Percentiles rank a stretch among this genome's conserved stretches.
Conservation (phyloP, 805 yeast species). For the Suhomyces faveliae region DNA sequence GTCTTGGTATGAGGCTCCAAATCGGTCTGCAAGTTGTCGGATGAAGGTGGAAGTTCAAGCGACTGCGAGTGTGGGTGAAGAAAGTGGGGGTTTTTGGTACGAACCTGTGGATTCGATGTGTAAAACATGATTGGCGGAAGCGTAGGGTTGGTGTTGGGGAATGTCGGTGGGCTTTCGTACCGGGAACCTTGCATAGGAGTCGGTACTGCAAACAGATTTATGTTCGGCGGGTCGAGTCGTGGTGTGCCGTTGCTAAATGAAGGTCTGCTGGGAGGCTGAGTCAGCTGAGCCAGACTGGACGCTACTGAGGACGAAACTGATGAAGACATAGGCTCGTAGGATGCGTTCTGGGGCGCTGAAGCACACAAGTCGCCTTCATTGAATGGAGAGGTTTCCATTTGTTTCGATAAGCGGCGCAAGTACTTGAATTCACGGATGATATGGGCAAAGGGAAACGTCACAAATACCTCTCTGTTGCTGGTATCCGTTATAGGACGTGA, state of each 20-base stretch:
- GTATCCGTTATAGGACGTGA: background rate
- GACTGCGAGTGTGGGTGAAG: background rate
- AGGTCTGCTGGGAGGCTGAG: background rate
- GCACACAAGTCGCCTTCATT: background rate
- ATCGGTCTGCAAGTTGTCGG: background rate
- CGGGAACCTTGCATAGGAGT: background rate
- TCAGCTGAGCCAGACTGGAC: background rate
- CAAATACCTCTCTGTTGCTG: conserved; percentile 16
- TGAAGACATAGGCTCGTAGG: background rate
- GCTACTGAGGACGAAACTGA: background rate
- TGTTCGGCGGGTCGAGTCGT: background rate
- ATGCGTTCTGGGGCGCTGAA: background rate
- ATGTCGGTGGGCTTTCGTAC: background rate
- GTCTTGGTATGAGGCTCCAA: background rate
- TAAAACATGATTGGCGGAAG: background rate
- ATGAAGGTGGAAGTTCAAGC: background rate
- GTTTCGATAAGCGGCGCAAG: conserved; percentile 2
- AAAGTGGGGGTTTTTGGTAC: background rate
- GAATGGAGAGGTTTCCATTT: background rate
- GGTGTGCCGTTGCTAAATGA: background rate
- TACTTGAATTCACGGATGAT: conserved; percentile 6
- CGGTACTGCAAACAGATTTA: background rate
- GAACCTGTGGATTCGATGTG: conserved; percentile 1
- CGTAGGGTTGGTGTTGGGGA: background rate
- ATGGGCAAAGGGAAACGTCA: conserved; percentile 11